Evolutionary conservation across 2,329 filamentous ascomycete species (phyloP).

Genomic region (Stylonectria norvegica): DNA sequence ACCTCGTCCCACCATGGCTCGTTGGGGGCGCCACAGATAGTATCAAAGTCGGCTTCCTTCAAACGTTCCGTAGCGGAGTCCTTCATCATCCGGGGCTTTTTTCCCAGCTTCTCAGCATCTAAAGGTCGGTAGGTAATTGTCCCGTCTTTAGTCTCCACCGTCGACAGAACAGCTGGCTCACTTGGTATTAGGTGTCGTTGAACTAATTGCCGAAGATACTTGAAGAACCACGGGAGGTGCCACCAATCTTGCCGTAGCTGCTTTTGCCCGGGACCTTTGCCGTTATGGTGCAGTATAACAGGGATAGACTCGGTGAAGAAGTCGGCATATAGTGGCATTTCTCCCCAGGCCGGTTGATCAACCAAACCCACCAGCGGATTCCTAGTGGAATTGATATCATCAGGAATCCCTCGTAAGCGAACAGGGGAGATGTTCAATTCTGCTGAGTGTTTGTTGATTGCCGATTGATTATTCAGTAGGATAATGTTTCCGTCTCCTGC

Average conservation of each 20-base stretch:
- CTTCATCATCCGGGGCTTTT: not conserved
- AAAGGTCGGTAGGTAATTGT: not conserved
- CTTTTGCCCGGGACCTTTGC: conserved; percentile 10
- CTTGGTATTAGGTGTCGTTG: not conserved
- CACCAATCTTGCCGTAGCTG: conserved; percentile 14
- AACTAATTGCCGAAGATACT: not conserved
- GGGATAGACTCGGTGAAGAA: conserved; percentile 17
- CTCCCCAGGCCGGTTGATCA: conserved; percentile 14
- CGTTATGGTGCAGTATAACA: conserved; percentile 21
- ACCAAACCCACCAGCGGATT: conserved; percentile 9
- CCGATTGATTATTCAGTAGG: conserved; percentile 13
- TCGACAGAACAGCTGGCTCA: not conserved
- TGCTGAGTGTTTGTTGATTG: conserved; percentile 15
- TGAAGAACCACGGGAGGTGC: conserved; percentile 20
- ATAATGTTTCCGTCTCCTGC: conserved; percentile 3
- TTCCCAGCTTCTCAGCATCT: not conserved
- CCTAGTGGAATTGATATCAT: conserved; percentile 11
- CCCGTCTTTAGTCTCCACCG: not conserved
- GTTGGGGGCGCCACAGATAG: not conserved
- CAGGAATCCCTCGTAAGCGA: conserved; percentile 18
- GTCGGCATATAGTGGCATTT: conserved; percentile 17
- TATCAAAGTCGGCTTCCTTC: not conserved
- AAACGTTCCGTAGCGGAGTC: not conserved
- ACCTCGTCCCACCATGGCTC: not conserved
- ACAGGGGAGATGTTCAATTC: conserved; percentile 14